Percentiles rank a stretch among this genome's conserved stretches.
Conservation (phyloP, 192 early-diverging fungal species). For the Backusella psychrophila region DNA sequence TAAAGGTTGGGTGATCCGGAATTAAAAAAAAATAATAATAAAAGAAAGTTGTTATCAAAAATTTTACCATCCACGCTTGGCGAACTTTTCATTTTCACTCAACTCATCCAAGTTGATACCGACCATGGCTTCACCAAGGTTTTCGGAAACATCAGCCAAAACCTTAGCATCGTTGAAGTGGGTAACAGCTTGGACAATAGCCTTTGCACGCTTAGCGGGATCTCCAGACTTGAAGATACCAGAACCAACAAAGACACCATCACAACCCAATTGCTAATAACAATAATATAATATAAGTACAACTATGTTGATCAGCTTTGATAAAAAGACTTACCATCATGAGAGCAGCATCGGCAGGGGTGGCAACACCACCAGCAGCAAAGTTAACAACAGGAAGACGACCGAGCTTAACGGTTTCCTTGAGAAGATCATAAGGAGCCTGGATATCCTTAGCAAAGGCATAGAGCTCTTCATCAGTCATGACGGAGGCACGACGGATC, state of each 20-base stretch:
- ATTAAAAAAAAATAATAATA: background rate
- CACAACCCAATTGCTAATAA: slow-evolving; percentile 84
- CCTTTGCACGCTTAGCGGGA: slow-evolving; percentile 91
- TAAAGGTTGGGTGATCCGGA: background rate
- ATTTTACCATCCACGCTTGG: slow-evolving; percentile 28
- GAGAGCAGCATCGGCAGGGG: slow-evolving; percentile 96
- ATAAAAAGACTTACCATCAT: slow-evolving; percentile 73
- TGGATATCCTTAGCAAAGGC: slow-evolving; percentile 96
- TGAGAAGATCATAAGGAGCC: slow-evolving; percentile 87
- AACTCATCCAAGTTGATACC: slow-evolving; percentile 85
- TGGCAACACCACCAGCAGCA: slow-evolving; percentile 96
- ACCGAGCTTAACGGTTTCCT: slow-evolving; percentile 83
- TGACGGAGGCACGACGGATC: slow-evolving; percentile 80
- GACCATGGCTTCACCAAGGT: slow-evolving; percentile 97
- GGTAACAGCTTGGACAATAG: slow-evolving; percentile 95
- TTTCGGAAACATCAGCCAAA: slow-evolving; percentile 84
- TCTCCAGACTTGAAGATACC: slow-evolving; percentile 96
- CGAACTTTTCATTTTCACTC: slow-evolving; percentile 29
- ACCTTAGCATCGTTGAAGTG: slow-evolving; percentile 90
- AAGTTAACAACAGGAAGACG: slow-evolving; percentile 98
- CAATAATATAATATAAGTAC: background rate
- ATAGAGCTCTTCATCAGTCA: slow-evolving; percentile 90
- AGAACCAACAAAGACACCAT: slow-evolving; percentile 97
- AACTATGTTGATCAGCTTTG: background rate
- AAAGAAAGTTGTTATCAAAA: background rate